Base-by-base conservation (phyloP, 352 stramenopile genomes). In the Phytophthora multivora region DNA sequence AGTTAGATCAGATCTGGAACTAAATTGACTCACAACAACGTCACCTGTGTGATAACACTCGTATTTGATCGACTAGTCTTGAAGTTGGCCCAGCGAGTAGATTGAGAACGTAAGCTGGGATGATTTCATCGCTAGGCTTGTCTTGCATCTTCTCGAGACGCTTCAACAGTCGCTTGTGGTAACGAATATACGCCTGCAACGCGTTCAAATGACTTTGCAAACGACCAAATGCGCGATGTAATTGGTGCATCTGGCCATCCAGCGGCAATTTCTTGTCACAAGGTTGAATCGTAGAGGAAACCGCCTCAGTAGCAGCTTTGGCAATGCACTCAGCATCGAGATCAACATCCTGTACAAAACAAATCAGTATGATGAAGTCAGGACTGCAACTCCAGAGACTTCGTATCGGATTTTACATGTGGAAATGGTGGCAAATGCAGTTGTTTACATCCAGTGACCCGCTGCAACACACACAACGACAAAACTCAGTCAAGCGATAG, bases 81-180 rank as follows among this genome's bases (percentile, higher is more conserved):
- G 39, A 26, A 31, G 75, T 60, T 12, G 71, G 50, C 4, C 67
- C 58, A 19, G 66, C 54, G 21, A 90, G 42, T 1, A 90, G 56
- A 28, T 77, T 71, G 4, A 88, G 23, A 15, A 78, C 70, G 25
- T 73, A 75, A 7, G 74, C 77, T 2, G 79, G 79, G 30, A 87
- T 59, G 1, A 64, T 49, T 19, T 69, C 60, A 31, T 69, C 48
- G 16, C 39, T 52, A 8, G 43, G 18, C 18, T 71, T 66, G 43
- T 69, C 49, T 36, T 85, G 77, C 3, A 66, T 26, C 5, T 60
- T 36, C 35, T 80, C 58, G 1, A 87, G 45, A 8, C 70, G 69
- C 10, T 49, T 25, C n/a, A 87, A 23, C 19, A 90, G 63, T n/a
- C 79, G 63, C 16, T 71, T 26, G 51, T 84, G 66, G 25, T 74